Percentiles rank a stretch among this genome's conserved stretches.
These are phyloP conservation scores for Moesziomyces parantarcticus DNA, from an alignment of 1,284 basidiomycete genomes.

Conservation along the genomic window DNA sequence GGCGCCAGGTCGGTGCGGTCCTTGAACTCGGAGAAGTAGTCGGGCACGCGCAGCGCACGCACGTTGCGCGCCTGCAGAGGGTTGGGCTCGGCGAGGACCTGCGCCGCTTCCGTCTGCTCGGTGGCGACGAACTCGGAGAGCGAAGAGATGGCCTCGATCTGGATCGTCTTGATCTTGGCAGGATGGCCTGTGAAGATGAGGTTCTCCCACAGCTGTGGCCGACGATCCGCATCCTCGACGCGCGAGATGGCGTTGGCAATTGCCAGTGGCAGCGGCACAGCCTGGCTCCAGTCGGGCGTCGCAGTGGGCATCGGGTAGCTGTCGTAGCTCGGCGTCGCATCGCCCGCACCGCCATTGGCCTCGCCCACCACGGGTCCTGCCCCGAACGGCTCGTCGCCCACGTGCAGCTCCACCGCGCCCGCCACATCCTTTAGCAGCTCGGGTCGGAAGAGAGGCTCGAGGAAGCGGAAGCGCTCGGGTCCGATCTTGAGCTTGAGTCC, in stretches of 20 bases:
- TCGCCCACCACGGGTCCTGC: conserved; percentile 28
- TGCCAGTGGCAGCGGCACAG: conserved; percentile 45
- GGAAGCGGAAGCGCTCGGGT: conserved; percentile 54
- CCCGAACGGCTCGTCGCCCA: conserved; percentile 49
- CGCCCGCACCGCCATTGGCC: neutral
- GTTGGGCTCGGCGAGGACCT: conserved; percentile 59
- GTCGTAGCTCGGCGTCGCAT: conserved; percentile 18
- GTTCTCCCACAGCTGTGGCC: conserved; percentile 61
- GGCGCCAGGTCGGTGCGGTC: conserved; percentile 63
- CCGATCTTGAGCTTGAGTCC: conserved; percentile 59
- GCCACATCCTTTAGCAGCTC: conserved; percentile 53
- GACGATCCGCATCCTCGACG: conserved; percentile 54
- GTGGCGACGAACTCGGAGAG: conserved; percentile 44
- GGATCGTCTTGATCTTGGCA: conserved; percentile 52
- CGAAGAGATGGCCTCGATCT: conserved; percentile 48
- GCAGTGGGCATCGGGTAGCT: conserved; percentile 20
- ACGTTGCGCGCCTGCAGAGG: conserved; percentile 59
- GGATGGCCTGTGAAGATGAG: conserved; percentile 61
- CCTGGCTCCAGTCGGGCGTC: conserved; percentile 30
- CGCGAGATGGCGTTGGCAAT: conserved; percentile 45
- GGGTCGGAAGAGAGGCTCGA: conserved; percentile 59
- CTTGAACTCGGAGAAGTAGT: conserved; percentile 67
- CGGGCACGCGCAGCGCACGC: conserved; percentile 60
- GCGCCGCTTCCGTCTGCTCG: conserved; percentile 52
- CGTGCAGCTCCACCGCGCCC: conserved; percentile 18